phyloP scores from a whole-genome alignment of 345 rosid species.

The Microcos paniculata region DNA sequence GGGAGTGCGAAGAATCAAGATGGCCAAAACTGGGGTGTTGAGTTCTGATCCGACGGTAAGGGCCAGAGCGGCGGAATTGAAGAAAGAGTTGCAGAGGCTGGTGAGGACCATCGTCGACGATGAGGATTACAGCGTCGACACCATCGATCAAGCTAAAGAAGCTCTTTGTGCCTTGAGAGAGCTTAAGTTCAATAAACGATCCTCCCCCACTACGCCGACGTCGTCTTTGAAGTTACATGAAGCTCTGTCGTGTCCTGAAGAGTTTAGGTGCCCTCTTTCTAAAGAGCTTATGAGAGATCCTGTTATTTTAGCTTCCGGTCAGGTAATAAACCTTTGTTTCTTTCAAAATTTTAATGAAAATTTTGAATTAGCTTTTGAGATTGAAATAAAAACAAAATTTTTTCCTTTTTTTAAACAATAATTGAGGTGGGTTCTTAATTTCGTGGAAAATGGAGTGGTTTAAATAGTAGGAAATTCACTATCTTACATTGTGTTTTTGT shows the following conservation, averaged over 20 bases:
- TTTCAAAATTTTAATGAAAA: not conserved
- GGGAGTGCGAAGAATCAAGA: slow-evolving; percentile 28
- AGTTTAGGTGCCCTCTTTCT: slow-evolving; percentile 83
- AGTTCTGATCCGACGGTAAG: slow-evolving; percentile 65
- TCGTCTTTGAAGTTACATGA: slow-evolving; percentile 46
- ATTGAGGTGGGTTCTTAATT: not conserved
- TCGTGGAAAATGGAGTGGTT: not conserved
- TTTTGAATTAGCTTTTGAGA: not conserved
- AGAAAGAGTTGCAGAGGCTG: slow-evolving; percentile 66
- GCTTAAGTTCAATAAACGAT: slow-evolving; percentile 49
- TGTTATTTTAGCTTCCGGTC: slow-evolving; percentile 83
- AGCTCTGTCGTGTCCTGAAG: slow-evolving; percentile 64
- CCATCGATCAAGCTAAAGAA: slow-evolving; percentile 68
- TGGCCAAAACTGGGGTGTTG: slow-evolving; percentile 66
- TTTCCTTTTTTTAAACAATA: not conserved
- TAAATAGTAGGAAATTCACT: not conserved
- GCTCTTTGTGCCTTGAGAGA: slow-evolving; percentile 52
- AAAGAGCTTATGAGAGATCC: slow-evolving; percentile 93
- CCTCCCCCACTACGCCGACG: slow-evolving; percentile 13
- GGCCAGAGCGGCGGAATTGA: slow-evolving; percentile 62
- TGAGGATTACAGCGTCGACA: slow-evolving; percentile 54
- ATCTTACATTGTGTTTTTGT: not conserved
- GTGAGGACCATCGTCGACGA: slow-evolving; percentile 62
- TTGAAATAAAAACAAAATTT: not conserved
- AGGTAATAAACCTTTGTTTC: slow-evolving; percentile 44